A percentile compares a stretch with the other conserved stretches of the same genome.
Evolutionary conservation across 1,284 basidiomycete species (phyloP).

Genomic region (Apiotrichum sp.): DNA sequence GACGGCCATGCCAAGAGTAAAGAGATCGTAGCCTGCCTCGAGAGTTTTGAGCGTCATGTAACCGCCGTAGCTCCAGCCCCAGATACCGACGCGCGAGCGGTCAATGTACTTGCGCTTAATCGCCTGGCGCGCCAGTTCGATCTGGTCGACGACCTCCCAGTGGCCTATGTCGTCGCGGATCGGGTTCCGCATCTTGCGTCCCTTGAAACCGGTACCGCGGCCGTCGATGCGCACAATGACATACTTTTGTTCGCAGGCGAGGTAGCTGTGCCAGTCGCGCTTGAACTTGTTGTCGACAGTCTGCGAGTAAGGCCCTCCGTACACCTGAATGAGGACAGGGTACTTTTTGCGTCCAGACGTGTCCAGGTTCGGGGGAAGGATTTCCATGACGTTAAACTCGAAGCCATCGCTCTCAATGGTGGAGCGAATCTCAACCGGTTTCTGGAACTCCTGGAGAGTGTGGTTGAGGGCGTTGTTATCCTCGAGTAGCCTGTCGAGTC

Average conservation of each 20-base stretch:
- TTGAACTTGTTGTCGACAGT: constrained; percentile 61
- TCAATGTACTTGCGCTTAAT: constrained; percentile 48
- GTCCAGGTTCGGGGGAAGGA: constrained; percentile 86
- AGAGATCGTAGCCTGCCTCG: constrained; percentile 77
- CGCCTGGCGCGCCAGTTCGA: constrained; percentile 62
- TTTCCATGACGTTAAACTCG: constrained; percentile 80
- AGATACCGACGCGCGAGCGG: constrained; percentile 74
- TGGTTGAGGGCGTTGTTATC: constrained; percentile 67
- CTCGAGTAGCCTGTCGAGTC: constrained; percentile 52
- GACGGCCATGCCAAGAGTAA: constrained; percentile 63
- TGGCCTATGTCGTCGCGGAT: constrained; percentile 80
- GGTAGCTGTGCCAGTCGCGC: constrained; percentile 79
- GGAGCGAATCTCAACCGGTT: constrained; percentile 62
- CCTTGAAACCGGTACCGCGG: constrained; percentile 88
- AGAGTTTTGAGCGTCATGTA: constrained; percentile 86
- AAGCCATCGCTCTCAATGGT: constrained; percentile 73
- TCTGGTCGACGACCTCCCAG: constrained; percentile 80
- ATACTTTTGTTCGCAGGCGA: constrained; percentile 75
- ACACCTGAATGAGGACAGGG: constrained; percentile 84
- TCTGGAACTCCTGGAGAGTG: constrained; percentile 64
- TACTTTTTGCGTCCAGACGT: constrained; percentile 86
- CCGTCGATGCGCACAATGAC: constrained; percentile 84
- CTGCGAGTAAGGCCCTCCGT: constrained; percentile 86
- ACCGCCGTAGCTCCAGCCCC: constrained; percentile 95
- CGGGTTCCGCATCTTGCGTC: constrained; percentile 70